phyloP scores from a whole-genome alignment of 73 alveolate species.

The Durusdinium trenchii region DNA sequence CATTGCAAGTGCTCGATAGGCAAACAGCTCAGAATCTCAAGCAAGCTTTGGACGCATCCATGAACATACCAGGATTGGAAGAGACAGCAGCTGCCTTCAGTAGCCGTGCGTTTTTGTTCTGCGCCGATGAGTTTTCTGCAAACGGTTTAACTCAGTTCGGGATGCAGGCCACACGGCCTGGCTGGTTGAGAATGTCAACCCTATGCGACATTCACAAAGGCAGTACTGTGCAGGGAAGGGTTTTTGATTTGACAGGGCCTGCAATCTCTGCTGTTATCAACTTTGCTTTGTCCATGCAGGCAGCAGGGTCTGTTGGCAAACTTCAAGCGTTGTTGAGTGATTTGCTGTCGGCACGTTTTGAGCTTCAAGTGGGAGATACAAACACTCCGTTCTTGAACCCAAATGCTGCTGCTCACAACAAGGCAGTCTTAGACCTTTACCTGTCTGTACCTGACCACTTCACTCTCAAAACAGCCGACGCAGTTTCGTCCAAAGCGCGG shows the following conservation, averaged over 20 bases:
- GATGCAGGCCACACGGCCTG: neutral
- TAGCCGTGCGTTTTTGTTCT: neutral
- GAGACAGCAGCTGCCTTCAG: neutral
- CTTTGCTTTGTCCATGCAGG: neutral
- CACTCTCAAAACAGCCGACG: neutral
- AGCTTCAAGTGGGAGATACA: neutral
- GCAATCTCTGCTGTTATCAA: slow-evolving; percentile 1
- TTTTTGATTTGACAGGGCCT: slow-evolving; percentile 11
- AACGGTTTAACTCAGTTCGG: neutral
- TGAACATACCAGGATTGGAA: neutral
- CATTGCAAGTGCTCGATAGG: neutral
- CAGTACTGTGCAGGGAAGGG: neutral
- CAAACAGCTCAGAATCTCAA: neutral
- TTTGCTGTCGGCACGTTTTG: neutral
- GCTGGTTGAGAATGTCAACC: neutral
- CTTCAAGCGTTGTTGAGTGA: neutral
- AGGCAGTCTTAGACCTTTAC: neutral
- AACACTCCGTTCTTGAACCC: neutral
- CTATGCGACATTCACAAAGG: slow-evolving; percentile 17
- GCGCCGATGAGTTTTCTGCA: neutral
- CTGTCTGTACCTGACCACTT: neutral
- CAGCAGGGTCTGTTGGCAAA: neutral
- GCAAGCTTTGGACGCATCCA: neutral
- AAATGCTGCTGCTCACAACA: neutral
- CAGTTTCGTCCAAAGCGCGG: neutral